Conservation (phyloP, 2,329 filamentous ascomycete species). For the Aspergillus pseudonomiae region DNA sequence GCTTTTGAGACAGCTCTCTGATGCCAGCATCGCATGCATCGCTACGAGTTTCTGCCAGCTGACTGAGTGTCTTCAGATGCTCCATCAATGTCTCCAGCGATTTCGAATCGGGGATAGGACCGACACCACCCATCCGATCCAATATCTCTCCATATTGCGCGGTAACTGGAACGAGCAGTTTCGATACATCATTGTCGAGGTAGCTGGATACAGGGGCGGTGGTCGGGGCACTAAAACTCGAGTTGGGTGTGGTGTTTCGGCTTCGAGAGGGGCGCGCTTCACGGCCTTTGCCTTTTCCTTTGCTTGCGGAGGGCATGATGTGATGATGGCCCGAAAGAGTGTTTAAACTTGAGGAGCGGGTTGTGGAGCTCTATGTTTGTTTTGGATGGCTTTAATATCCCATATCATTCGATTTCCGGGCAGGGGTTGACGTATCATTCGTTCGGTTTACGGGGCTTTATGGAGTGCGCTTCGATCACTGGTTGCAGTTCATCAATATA, state of each 20-base stretch:
- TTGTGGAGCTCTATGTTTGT: background rate
- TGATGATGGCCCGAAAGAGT: conserved; percentile 1
- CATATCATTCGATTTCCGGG: background rate
- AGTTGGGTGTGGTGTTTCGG: conserved; percentile 66
- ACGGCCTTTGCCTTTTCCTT: conserved; percentile 57
- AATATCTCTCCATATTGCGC: conserved; percentile 62
- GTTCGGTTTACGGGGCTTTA: background rate
- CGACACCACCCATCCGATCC: conserved; percentile 55
- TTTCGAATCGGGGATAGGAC: conserved; percentile 51
- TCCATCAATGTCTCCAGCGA: conserved; percentile 55
- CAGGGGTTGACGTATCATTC: background rate
- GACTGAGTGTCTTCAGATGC: conserved; percentile 59
- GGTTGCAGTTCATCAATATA: background rate
- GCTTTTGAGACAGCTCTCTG: conserved; percentile 60
- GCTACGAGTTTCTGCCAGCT: conserved; percentile 59
- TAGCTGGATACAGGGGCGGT: conserved; percentile 50
- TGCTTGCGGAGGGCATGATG: conserved; percentile 49
- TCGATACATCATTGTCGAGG: conserved; percentile 56
- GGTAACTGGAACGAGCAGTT: conserved; percentile 51
- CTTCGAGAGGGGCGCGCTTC: conserved; percentile 59
- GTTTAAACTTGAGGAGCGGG: background rate
- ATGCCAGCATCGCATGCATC: conserved; percentile 63
- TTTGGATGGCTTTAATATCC: background rate
- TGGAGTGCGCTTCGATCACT: background rate
- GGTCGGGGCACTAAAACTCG: conserved; percentile 51